Base-by-base conservation (phyloP, 2,329 filamentous ascomycete species). In the Annulohypoxylon truncatum region DNA sequence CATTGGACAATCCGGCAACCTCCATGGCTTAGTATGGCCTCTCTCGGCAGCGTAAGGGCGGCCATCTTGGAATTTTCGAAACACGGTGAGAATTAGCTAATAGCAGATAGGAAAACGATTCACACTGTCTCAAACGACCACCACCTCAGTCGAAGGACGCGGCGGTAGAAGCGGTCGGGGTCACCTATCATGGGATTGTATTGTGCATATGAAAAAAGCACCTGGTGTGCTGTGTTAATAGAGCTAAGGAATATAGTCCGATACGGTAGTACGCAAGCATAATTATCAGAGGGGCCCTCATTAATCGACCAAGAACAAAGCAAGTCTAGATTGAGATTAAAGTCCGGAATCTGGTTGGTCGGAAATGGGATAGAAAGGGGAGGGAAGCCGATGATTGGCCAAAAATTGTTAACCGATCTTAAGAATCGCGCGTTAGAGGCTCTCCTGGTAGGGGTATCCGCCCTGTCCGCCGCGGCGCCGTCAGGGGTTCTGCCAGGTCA, bases 21-120 rank as follows among this genome's bases (percentile, higher is more conserved):
- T 67, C 48, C 54, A 59, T 48, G 51, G 46, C 51, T 20, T 44
- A 54, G 35, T 53, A n/a, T 51, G 60, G 35, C 60, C 61, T 35
- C 10, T 54, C 54, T 50, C 35, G 40, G 59, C 42, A 54, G 24
- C 47, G 35, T 33, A 31, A 31, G 47, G 55, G 60, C 61, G 64
- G 61, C 61, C 57, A 48, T 66, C 52, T 61, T 55, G 44, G 59
- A 64, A 64, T 56, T 51, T 68, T 62, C 64, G 70, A 72, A 72
- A 72, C 70, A 63, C 54, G 59, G 61, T 58, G 61, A 22, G 60
- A 69, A 64, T 56, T 64, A 44, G 48, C 26, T 47, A 20, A 47
- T 44, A 33, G 51, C 48, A 48, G 35, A 59, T 7, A 55, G 35
- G 50, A 33, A 57, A 29, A 40, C 22, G 35, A 66, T 44, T 44